These are phyloP conservation scores for Tolypocladium cylindrosporum DNA, from an alignment of 2,329 filamentous ascomycete species.

Conservation along the genomic window DNA sequence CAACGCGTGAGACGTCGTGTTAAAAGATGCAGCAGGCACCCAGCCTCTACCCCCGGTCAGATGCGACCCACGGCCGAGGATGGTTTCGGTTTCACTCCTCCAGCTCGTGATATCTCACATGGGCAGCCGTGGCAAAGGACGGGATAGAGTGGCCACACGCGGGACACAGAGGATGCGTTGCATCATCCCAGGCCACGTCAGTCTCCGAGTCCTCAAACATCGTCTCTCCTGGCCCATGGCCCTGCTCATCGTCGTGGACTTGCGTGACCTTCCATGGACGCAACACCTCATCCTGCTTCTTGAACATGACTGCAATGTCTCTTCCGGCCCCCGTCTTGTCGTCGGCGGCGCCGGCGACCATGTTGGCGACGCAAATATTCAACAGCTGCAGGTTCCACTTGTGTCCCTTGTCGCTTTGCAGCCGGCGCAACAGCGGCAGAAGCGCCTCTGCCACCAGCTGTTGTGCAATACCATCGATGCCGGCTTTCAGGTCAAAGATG, in stretches of 20 bases:
- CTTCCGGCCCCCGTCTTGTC: conserved; percentile 48
- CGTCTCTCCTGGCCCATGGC: conserved; percentile 8
- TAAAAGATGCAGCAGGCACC: not conserved
- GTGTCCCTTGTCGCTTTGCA: conserved; percentile 56
- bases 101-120: conserved; percentile 29
- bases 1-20: no score
- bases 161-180: conserved; percentile 26
- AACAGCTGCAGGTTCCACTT: conserved; percentile 74
- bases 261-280: conserved; percentile 50
- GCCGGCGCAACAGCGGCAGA: conserved; percentile 60
- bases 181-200: conserved; percentile 18
- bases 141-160: conserved; percentile 45
- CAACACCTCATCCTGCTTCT: conserved; percentile 57
- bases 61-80: not conserved
- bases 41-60: not conserved
- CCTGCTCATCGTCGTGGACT: conserved; percentile 22
- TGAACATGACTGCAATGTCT: conserved; percentile 79
- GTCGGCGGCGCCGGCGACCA: conserved; percentile 50
- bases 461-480: conserved; percentile 50
- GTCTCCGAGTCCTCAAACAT: conserved; percentile 9
- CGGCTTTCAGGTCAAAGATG: conserved; percentile 54
- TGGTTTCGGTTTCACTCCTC: conserved; percentile 6
- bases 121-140: conserved; percentile 47
- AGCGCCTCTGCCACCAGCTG: conserved; percentile 60
- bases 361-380: conserved; percentile 82